Evolutionary conservation across 352 stramenopile species (phyloP).

Genomic region (Thraustotheca clavata): DNA sequence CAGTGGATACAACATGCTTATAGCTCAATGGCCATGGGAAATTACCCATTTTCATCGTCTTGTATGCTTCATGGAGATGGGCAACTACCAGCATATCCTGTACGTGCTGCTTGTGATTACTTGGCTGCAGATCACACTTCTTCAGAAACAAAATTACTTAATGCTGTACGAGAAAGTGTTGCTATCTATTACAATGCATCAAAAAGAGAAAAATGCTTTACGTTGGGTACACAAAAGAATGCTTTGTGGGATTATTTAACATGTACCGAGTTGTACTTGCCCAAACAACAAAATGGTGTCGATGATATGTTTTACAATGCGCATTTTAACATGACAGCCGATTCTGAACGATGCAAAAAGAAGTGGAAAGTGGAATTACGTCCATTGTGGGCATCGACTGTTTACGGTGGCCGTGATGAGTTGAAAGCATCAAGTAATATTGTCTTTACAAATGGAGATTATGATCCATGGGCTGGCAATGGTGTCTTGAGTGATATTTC

Average conservation of each 20-base stretch:
- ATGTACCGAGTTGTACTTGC: conserved; percentile 43
- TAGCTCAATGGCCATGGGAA: conserved; percentile 92
- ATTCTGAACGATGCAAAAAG: conserved; percentile 27
- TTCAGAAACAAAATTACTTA: conserved; percentile 28
- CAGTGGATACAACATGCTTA: conserved; percentile 71
- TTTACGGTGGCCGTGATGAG: conserved; percentile 46
- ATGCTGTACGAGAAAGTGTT: conserved; percentile 31
- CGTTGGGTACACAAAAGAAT: conserved; percentile 38
- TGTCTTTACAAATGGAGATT: conserved; percentile 56
- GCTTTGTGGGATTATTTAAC: conserved; percentile 44
- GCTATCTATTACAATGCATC: conserved; percentile 43
- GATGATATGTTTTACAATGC: conserved; percentile 31
- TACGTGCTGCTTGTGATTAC: conserved; percentile 77
- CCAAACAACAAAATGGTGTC: conserved; percentile 33
- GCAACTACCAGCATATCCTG: conserved; percentile 78
- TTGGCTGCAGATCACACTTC: conserved; percentile 35
- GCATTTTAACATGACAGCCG: conserved; percentile 27
- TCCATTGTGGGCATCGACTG: conserved; percentile 32
- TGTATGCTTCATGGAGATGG: conserved; percentile 37
- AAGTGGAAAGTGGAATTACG: conserved; percentile 40
- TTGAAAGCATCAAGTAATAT: conserved; percentile 44
- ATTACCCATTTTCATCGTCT: conserved; percentile 93
- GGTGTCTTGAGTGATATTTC: conserved; percentile 35
- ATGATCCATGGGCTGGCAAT: conserved; percentile 49
- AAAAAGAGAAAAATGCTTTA: conserved; percentile 28